A percentile compares a stretch with the other conserved stretches of the same genome.
These are phyloP conservation scores for Alternaria rosae DNA, from an alignment of 2,329 filamentous ascomycete species.

Conservation along the genomic window DNA sequence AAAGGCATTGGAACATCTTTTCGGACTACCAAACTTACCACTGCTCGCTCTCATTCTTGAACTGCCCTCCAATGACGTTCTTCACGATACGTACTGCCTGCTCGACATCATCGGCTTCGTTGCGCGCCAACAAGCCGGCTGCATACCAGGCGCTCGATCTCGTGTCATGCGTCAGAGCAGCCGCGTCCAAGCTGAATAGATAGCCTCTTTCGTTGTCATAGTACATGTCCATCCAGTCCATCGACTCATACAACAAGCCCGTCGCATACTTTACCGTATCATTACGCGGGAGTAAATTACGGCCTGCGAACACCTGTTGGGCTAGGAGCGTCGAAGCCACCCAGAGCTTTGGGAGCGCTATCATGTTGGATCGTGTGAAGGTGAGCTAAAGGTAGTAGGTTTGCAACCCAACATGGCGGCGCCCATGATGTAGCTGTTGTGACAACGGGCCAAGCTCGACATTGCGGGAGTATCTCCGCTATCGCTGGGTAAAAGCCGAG, in stretches of 20 bases:
- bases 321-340: constrained; percentile 19
- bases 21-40: constrained; percentile 55
- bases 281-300: constrained; percentile 19
- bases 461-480: constrained; percentile 2
- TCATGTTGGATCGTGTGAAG: constrained; percentile 4
- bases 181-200: constrained; percentile 59
- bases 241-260: constrained; percentile 54
- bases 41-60: constrained; percentile 60
- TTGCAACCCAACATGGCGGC: background rate
- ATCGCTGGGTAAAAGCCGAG: constrained; percentile 1
- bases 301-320: constrained; percentile 13
- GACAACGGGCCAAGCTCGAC: background rate
- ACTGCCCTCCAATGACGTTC: constrained; percentile 63
- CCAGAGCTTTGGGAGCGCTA: constrained; percentile 18
- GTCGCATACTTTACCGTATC: constrained; percentile 23
- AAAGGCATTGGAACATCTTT: background rate
- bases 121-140: constrained; percentile 64
- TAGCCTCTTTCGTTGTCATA: constrained; percentile 64
- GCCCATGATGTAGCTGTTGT: background rate
- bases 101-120: constrained; percentile 57
- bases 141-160: constrained; percentile 67
- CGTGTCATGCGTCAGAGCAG: constrained; percentile 64
- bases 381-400: background rate
- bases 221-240: constrained; percentile 63
- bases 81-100: constrained; percentile 63